Percentiles rank a stretch among this genome's conserved stretches.
Conservation (phyloP, 164 flowering plant genomes). For the Chimonanthus salicifolius region DNA sequence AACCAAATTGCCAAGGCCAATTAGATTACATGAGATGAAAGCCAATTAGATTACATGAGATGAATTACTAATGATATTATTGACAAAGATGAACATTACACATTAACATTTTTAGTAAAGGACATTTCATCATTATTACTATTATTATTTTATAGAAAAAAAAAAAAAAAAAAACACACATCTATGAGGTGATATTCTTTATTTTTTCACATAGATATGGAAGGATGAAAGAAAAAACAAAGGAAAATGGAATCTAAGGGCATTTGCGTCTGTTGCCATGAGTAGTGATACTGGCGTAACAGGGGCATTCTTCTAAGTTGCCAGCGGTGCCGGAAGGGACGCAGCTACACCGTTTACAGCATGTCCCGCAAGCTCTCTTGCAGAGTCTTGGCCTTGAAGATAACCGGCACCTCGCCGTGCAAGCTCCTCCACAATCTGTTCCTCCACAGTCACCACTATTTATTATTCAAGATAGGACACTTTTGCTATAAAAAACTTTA, state of each 20-base stretch:
- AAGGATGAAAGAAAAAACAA: too few relatives aligned
- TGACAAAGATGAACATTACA: too few relatives aligned
- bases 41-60: too few relatives aligned
- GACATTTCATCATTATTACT: too few relatives aligned
- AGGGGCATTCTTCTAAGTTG: conserved; percentile 11
- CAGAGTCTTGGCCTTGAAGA: conserved; percentile 18
- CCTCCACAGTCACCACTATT: neutral
- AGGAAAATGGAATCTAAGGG: neutral
- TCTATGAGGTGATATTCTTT: too few relatives aligned
- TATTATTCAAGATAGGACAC: neutral
- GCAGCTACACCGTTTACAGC: conserved; percentile 18
- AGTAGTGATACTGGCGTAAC: conserved; percentile 10
- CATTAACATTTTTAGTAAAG: too few relatives aligned
- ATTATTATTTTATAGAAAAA: too few relatives aligned
- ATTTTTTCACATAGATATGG: too few relatives aligned
- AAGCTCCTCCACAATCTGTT: conserved; percentile 16
- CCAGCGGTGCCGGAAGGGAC: conserved; percentile 15
- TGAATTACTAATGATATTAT: too few relatives aligned
- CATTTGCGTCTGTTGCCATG: conserved; percentile 15
- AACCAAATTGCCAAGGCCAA: too few relatives aligned
- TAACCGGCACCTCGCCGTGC: conserved; percentile 7
- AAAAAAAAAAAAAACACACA: too few relatives aligned
- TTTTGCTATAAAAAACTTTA: neutral
- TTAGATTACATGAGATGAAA: too few relatives aligned
- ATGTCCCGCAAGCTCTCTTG: conserved; percentile 21